These are phyloP conservation scores for Zygosaccharomyces kombuchaensis DNA, from an alignment of 805 yeast species.

Conservation along the genomic window DNA sequence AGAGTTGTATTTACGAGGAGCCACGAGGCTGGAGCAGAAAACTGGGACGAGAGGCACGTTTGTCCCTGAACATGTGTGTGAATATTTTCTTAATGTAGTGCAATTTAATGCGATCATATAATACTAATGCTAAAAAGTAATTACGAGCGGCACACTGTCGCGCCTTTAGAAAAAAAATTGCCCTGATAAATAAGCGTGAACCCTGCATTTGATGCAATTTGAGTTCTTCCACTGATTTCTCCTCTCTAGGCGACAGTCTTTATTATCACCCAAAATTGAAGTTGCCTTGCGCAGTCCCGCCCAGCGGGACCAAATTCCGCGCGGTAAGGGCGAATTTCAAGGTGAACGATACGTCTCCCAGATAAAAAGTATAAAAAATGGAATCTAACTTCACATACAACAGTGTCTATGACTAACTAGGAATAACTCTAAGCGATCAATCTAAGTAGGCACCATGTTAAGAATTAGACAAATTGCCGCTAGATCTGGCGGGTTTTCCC, in stretches of 20 bases:
- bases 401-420: not conserved
- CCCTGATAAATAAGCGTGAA: not conserved
- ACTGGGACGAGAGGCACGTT: slow-evolving; percentile 74
- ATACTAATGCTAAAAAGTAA: slow-evolving; percentile 1
- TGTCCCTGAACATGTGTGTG: slow-evolving; percentile 50
- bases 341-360: not conserved
- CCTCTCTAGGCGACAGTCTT: not conserved
- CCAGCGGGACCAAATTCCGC: slow-evolving; percentile 5
- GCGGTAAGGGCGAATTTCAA: slow-evolving; percentile 1
- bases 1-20: slow-evolving; percentile 24
- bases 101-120: slow-evolving; percentile 4
- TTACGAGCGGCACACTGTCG: not conserved
- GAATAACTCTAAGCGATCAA: not conserved
- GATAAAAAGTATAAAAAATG: not conserved
- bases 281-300: not conserved
- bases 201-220: not conserved
- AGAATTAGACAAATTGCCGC: slow-evolving; percentile 1
- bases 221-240: not conserved
- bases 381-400: not conserved
- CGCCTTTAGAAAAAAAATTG: not conserved
- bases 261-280: not conserved
- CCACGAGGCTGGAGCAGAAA: slow-evolving; percentile 44
- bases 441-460: not conserved
- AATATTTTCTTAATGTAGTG: slow-evolving; percentile 2
- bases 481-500: not conserved